Base-by-base conservation (phyloP, 306 rosid species). In the Sophora flavescens region DNA sequence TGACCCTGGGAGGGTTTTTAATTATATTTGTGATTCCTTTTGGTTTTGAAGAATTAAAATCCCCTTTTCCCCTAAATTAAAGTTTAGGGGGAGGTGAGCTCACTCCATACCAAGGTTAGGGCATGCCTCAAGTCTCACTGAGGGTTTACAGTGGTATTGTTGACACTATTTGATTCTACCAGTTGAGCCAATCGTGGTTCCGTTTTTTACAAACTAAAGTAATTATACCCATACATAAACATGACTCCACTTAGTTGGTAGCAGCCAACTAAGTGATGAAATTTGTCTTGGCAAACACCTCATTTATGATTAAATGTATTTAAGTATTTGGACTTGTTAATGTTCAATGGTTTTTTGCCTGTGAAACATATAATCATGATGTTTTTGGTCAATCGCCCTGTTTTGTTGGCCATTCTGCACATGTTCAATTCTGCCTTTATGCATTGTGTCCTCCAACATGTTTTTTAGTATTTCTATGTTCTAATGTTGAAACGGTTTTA, bases 401-500 rank as follows among this genome's bases (percentile, higher is more conserved):
- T 48, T 33, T 48, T 57, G 14, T 70, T 52, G 3, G 60, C 68
- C 30, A 22, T 35, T 68, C 57, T 65, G 22, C 47, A 35, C 78
- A 5, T 63, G 39, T 51, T 60, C 39, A 58, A 61, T 70, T 44
- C 17, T 45, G 12, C 73, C 36, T 35, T 64, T 58, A 41, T 72
- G 67, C 13, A 65, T 54, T 18, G 5, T 81, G 61, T 79, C 63
- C 63, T 79, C 8, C n/a, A 26, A 53, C 26, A 30, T 26, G 44
- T 11, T 57, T 4, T 68, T 42, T 42, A 26, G 47, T 42, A 22
- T 45, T 80, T 39, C 39, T 58, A 11, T 61, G 66, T 78, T 75
- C 68, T 78, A 61, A 83, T 70, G 62, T 78, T 70, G 42, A 82
- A 57, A 68, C 79, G 63, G 59, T 74, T 74, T 84, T 87, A 5